Conservation (phyloP, 768 basidiomycete species). For the Xerocomellus chrysenteron region DNA sequence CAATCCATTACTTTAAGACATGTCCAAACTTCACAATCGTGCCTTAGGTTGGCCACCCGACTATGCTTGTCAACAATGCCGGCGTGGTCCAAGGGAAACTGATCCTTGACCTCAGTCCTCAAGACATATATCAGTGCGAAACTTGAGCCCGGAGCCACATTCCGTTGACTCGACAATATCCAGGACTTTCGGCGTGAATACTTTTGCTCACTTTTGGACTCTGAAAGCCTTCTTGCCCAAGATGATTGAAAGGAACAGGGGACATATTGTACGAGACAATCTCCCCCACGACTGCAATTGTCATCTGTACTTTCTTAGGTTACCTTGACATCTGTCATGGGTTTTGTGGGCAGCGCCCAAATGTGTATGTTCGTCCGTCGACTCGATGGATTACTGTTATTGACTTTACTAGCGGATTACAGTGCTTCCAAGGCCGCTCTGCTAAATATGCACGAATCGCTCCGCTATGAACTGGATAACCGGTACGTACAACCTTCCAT, state of each 20-base stretch:
- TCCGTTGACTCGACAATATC: background rate
- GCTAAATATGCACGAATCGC: slow-evolving; percentile 74
- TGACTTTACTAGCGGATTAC: slow-evolving; percentile 70
- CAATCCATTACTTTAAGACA: slow-evolving; percentile 6
- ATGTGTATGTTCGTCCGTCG: slow-evolving; percentile 54
- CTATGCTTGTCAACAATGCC: slow-evolving; percentile 92
- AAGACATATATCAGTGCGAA: slow-evolving; percentile 81
- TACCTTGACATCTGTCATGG: slow-evolving; percentile 74
- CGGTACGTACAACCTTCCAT: slow-evolving; percentile 42
- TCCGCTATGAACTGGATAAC: slow-evolving; percentile 86
- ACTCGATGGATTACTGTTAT: background rate
- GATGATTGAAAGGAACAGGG: slow-evolving; percentile 73
- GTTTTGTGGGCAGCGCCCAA: slow-evolving; percentile 68
- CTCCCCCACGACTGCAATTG: background rate
- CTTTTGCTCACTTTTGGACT: slow-evolving; percentile 87
- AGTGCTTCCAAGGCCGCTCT: slow-evolving; percentile 91
- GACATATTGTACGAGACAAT: slow-evolving; percentile 73
- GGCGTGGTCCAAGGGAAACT: slow-evolving; percentile 91
- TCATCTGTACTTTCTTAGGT: slow-evolving; percentile 46
- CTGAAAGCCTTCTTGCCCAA: slow-evolving; percentile 90
- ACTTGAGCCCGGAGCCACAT: slow-evolving; percentile 44
- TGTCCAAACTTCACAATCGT: background rate
- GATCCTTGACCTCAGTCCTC: slow-evolving; percentile 72
- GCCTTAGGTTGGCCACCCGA: slow-evolving; percentile 77
- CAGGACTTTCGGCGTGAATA: slow-evolving; percentile 90